A percentile compares a stretch with the other conserved stretches of the same genome.
Conservation (phyloP, 2,329 filamentous ascomycete species). For the Cercospora brassicicola region DNA sequence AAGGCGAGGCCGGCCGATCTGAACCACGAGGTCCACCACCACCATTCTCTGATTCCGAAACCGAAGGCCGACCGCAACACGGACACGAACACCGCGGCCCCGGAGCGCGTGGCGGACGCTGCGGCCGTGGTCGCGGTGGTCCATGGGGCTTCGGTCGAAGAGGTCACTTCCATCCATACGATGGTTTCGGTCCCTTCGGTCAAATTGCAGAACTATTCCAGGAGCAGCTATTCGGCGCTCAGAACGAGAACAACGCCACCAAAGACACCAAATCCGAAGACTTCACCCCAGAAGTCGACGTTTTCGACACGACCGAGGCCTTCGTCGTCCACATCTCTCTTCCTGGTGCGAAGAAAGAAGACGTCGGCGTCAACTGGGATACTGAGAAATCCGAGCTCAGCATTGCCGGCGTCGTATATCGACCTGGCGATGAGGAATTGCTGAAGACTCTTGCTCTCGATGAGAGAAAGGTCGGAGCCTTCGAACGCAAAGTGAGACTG, state of each 20-base stretch:
- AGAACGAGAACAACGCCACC: conserved; percentile 19
- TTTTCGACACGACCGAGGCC: conserved; percentile 67
- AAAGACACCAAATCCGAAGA: conserved; percentile 32
- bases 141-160: conserved; percentile 32
- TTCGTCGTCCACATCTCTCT: conserved; percentile 72
- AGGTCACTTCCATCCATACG: conserved; percentile 26
- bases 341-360: conserved; percentile 76
- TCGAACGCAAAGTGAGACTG: conserved; percentile 69
- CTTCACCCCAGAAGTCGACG: conserved; percentile 68
- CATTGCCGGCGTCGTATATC: conserved; percentile 70
- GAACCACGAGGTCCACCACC: conserved; percentile 29
- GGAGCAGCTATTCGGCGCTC: conserved; percentile 41
- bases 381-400: conserved; percentile 64
- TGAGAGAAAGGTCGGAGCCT: conserved; percentile 71
- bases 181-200: conserved; percentile 30
- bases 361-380: conserved; percentile 75
- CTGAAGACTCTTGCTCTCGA: conserved; percentile 62
- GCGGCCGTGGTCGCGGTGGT: conserved; percentile 34
- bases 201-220: conserved; percentile 39
- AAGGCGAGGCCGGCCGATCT: conserved; percentile 28
- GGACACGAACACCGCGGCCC: conserved; percentile 27
- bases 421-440: conserved; percentile 70
- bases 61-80: conserved; percentile 18
- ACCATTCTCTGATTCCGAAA: conserved; percentile 23
- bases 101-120: conserved; percentile 34